Base-by-base conservation (phyloP, 2,329 filamentous ascomycete genomes). In the Fusarium sp. region DNA sequence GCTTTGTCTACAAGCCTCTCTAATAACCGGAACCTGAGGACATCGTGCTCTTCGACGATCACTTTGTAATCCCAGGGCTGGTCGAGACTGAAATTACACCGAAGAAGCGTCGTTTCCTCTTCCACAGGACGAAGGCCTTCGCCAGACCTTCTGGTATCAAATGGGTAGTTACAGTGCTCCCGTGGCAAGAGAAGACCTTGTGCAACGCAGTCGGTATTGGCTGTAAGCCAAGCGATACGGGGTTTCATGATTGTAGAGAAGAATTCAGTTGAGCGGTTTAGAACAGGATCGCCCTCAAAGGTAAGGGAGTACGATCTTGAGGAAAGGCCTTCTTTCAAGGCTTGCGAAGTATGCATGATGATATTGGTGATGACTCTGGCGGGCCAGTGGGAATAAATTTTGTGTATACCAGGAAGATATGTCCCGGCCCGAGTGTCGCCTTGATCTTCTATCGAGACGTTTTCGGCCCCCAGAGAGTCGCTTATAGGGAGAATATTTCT, bases 21-120 rank as follows among this genome's bases (percentile, higher is more conserved):
- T 20, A 38, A 17, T 20, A 15, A 38, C 3, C 10, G 18, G 20
- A 12, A 20, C 3, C 4, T 2, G 18, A 20, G 18, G 9, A 13
- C 20, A 7, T 20, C 11, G 20, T 20, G 36, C 9, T 56, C 6
- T 22, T 61, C 20, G 8, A 31, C 9, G 3, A 71, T 27, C 10
- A 47, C 17, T 8, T 42, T 20, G 29, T 55, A 53, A 7, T 68
- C 44, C 52, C 64, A 65, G 6, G 54, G 25, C 29, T 52, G 46
- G 12, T 31, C 47, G 14, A 61, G 25, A 11, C 53, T 50, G 11
- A 70, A 71, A 36, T 71, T 71, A 22, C 54, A 63, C 13, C 31
- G 42, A 13, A 65, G 15, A 31, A 65, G 44, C 2, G 59, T 57
- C 7, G 42, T 27, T 18, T 44, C 35, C 5, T 35, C 5, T 8